These are phyloP conservation scores for Ophiocordyceps unilateralis DNA, from an alignment of 2,329 filamentous ascomycete species.

Conservation along the genomic window DNA sequence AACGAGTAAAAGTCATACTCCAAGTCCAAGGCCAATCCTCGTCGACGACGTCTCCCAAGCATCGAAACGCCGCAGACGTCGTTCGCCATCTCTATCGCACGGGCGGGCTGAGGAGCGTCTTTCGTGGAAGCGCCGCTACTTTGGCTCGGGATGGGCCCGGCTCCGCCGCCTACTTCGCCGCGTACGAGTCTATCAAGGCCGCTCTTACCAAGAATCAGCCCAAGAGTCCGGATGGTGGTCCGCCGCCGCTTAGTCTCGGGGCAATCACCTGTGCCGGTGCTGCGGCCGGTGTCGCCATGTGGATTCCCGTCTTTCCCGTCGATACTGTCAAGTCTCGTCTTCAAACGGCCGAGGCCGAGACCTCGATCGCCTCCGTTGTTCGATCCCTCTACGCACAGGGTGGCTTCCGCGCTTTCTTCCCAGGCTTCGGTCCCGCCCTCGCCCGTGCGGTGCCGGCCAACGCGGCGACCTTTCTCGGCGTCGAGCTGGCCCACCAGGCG, in stretches of 20 bases:
- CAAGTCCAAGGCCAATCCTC: slow-evolving; percentile 93
- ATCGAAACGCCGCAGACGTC: slow-evolving; percentile 74
- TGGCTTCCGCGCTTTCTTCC: slow-evolving; percentile 87
- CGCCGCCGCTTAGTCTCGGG: slow-evolving; percentile 58
- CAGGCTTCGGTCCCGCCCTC: slow-evolving; percentile 83
- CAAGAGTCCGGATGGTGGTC: slow-evolving; percentile 50
- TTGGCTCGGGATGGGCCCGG: slow-evolving; percentile 88
- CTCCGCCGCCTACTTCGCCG: slow-evolving; percentile 87
- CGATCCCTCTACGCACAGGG: slow-evolving; percentile 67
- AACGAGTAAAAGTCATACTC: slow-evolving; percentile 95
- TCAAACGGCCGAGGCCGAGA: slow-evolving; percentile 77
- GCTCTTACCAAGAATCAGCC: slow-evolving; percentile 65
- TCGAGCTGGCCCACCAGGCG: slow-evolving; percentile 67
- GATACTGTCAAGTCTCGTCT: slow-evolving; percentile 91
- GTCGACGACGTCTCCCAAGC: slow-evolving; percentile 80
- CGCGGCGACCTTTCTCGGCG: slow-evolving; percentile 81
- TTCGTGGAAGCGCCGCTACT: slow-evolving; percentile 79
- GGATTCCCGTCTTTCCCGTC: slow-evolving; percentile 95
- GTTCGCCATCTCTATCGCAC: slow-evolving; percentile 85
- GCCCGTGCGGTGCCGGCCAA: slow-evolving; percentile 90
- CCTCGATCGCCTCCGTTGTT: slow-evolving; percentile 65
- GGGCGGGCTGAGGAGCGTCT: slow-evolving; percentile 80
- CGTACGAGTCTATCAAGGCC: slow-evolving; percentile 92
- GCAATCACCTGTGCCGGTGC: slow-evolving; percentile 80
- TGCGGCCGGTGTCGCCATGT: slow-evolving; percentile 91